A percentile compares a stretch with the other conserved stretches of the same genome.
Conservation (phyloP, 352 stramenopile genomes). For the Globisporangium perplexum region DNA sequence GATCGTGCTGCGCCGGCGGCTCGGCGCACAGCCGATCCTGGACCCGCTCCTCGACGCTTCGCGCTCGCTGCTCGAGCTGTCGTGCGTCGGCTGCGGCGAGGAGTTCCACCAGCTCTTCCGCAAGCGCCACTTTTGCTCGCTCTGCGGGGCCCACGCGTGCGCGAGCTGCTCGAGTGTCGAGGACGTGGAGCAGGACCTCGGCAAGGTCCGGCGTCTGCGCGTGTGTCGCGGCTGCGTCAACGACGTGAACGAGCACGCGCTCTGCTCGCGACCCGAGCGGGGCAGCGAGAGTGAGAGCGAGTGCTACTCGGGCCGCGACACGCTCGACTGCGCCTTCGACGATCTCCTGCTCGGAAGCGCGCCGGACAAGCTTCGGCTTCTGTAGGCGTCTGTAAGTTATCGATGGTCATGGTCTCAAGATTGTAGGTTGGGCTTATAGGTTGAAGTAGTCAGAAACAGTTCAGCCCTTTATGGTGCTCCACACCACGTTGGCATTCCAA, state of each 20-base stretch:
- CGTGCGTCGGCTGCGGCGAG: constrained; percentile 11
- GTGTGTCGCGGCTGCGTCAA: constrained; percentile 8
- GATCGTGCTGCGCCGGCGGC: constrained; percentile 8
- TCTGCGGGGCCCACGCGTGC: constrained; percentile 13
- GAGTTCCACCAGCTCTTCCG: constrained; percentile 15
- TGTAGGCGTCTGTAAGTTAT: neutral
- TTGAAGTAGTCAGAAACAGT: neutral
- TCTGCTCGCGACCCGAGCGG: neutral
- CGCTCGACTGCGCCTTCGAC: constrained; percentile 5
- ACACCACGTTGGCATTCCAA: no score
- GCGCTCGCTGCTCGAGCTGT: constrained; percentile 10
- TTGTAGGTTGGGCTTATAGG: neutral
- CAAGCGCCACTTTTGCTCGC: constrained; percentile 11
- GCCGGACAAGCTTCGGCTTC: neutral
- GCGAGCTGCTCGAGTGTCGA: constrained; percentile 11
- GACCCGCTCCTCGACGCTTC: constrained; percentile 8
- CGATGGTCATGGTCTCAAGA: no score
- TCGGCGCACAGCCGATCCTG: constrained; percentile 9
- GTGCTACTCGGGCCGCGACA: neutral
- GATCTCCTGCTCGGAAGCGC: neutral
- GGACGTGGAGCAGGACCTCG: constrained; percentile 10
- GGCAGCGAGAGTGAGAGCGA: neutral
- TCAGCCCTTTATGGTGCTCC: no score
- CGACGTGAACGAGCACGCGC: constrained; percentile 2
- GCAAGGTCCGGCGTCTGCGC: constrained; percentile 7